Evolutionary conservation across 768 basidiomycete genomes (phyloP), one percentile per base, ranked within the genome.

Genomic region (Mycena pura): DNA sequence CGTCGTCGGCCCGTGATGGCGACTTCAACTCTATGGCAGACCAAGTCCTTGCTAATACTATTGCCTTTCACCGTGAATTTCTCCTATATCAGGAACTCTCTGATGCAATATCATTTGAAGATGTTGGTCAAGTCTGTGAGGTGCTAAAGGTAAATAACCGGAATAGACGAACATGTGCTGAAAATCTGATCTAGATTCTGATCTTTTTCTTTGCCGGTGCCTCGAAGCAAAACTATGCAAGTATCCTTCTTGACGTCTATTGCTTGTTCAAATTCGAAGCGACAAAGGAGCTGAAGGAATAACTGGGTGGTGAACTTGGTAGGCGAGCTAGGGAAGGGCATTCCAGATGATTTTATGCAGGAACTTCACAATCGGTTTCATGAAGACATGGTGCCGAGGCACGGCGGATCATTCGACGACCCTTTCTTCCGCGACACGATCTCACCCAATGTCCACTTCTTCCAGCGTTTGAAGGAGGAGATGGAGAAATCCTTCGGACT

Each of bases 91-190:
- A n/a, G n/a, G 73, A 74, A 34, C 44, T 68, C 24, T 43, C 57
- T 3, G 60, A 68, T 48, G 68, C 74, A 2, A 54, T 70, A 14
- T 47, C 73, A 4, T 72, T 72, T 24, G 74, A 74, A 4, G 71
- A 74, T 62, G 66, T 69, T 34, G 74, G 75, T 1, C 67, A 70
- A 4, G 67, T 71, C 0, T 69, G 66, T 21, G 70, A 74, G 39
- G 62, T 66, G 6, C 38, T 75, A 31, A 74, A 74, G 70, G 74
- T 73, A 29, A 19, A 40, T 34, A 13, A 22, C 40, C 29, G 6
- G 8, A 21, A 3, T 3, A n/a, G n/a, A n/a, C n/a, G n/a, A n/a
- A n/a, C n/a, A n/a, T n/a, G n/a, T n/a, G n/a, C n/a, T n/a, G n/a
- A n/a, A n/a, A n/a, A 2, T 56, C 34, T 31, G 70, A 68, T n/a